Evolutionary conservation across 768 basidiomycete genomes (phyloP).

Genomic region (Mycena vulgaris): DNA sequence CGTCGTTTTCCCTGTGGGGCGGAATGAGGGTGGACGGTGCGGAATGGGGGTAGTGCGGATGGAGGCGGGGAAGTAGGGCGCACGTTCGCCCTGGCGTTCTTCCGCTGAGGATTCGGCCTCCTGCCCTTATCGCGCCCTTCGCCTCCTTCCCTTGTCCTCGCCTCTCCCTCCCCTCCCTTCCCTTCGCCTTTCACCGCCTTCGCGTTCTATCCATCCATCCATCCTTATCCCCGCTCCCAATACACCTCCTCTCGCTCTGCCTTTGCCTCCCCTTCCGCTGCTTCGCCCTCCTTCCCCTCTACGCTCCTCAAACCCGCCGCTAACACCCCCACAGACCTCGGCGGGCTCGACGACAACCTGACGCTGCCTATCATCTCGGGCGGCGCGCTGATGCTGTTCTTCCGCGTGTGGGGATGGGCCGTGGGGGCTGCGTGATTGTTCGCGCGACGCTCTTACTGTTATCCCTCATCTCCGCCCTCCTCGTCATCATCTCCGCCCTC

Average conservation of each 20-base stretch:
- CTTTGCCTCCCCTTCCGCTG: neutral
- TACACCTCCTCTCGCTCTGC: neutral
- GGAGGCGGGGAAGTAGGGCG: too few relatives aligned
- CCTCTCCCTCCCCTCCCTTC: too few relatives aligned
- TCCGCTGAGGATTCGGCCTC: too few relatives aligned
- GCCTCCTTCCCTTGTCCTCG: neutral
- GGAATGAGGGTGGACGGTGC: too few relatives aligned
- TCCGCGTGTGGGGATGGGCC: slow-evolving; percentile 64
- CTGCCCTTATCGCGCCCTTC: too few relatives aligned
- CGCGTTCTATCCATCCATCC: neutral
- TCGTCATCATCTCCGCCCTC: too few relatives aligned
- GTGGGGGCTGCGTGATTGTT: slow-evolving; percentile 42
- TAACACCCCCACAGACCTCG: slow-evolving; percentile 71
- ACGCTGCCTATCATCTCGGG: slow-evolving; percentile 92
- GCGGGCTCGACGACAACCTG: slow-evolving; percentile 89
- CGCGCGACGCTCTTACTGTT: too few relatives aligned
- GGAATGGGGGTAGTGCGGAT: too few relatives aligned
- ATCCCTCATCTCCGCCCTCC: too few relatives aligned
- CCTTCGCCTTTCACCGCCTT: too few relatives aligned
- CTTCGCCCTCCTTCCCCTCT: neutral
- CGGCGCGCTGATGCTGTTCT: slow-evolving; percentile 51
- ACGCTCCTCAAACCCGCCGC: neutral
- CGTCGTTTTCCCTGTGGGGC: too few relatives aligned
- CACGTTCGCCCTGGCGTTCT: too few relatives aligned
- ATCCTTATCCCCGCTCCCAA: neutral